phyloP scores from a whole-genome alignment of 139 green algal genomes.

The Diplosphaera chodatii region DNA sequence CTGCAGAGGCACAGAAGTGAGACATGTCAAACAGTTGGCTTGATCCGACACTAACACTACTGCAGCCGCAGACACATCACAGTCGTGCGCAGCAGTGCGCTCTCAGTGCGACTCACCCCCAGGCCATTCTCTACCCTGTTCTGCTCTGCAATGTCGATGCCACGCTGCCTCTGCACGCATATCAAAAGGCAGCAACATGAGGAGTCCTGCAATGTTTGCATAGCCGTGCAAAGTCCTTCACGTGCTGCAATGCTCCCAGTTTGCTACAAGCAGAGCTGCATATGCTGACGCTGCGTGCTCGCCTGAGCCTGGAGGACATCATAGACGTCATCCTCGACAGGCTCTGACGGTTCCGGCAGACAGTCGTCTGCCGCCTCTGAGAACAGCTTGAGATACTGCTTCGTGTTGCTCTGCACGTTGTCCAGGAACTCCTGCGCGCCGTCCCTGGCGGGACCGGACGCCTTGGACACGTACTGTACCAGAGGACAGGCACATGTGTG shows the following conservation, averaged over 20 bases:
- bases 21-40: too few species aligned
- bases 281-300: too few species aligned
- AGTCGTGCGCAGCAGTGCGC: not conserved
- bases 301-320: conserved; percentile 74
- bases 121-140: conserved; percentile 14
- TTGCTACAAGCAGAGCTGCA: too few species aligned
- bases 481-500: too few species aligned
- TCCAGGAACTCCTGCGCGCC: conserved; percentile 38
- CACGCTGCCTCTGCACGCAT: conserved; percentile 1
- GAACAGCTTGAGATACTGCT: conserved; percentile 72
- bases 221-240: too few species aligned
- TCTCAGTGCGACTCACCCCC: conserved; percentile 5
- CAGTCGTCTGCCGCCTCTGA: conserved; percentile 69
- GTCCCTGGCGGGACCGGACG: not conserved
- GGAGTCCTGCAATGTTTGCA: not conserved
- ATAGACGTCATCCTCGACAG: conserved; percentile 65
- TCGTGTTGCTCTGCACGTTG: conserved; percentile 67
- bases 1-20: too few species aligned
- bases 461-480: not conserved
- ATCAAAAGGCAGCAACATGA: too few species aligned
- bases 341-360: conserved; percentile 55
- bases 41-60: too few species aligned
- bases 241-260: too few species aligned
- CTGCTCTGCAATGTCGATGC: conserved; percentile 1
- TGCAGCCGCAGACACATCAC: too few species aligned